These are phyloP conservation scores for Rubus parviflorus DNA, from an alignment of 306 rosid genomes.

Conservation along the genomic window DNA sequence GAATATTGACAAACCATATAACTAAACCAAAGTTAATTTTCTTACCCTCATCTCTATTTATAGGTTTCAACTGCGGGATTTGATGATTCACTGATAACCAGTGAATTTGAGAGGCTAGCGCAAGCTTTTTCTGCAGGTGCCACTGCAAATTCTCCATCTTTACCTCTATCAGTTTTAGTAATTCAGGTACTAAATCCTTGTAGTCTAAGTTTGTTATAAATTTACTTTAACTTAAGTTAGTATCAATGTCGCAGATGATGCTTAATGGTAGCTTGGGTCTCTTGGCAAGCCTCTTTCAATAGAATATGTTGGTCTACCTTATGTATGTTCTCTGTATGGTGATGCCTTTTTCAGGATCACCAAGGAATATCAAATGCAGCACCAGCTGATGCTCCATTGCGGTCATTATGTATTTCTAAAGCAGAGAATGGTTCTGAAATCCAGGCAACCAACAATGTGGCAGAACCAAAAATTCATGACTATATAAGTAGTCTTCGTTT, in stretches of 20 bases:
- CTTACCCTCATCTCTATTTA: not conserved
- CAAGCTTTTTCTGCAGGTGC: slow-evolving; percentile 67
- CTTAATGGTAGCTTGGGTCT: not conserved
- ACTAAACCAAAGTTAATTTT: not conserved
- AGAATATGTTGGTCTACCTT: slow-evolving; percentile 2
- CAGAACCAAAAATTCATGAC: slow-evolving; percentile 78
- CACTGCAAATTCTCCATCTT: slow-evolving; percentile 50
- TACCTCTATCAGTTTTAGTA: slow-evolving; percentile 77
- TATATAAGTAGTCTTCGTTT: slow-evolving; percentile 71
- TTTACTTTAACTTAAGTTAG: not conserved
- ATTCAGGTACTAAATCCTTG: slow-evolving; percentile 66
- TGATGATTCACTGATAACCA: slow-evolving; percentile 52
- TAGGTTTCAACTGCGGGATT: slow-evolving; percentile 73
- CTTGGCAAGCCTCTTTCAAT: not conserved
- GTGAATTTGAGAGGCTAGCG: slow-evolving; percentile 70
- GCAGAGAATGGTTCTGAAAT: slow-evolving; percentile 38
- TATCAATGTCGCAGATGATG: not conserved
- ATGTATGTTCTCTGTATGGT: slow-evolving; percentile 15
- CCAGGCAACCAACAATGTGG: slow-evolving; percentile 31
- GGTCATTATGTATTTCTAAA: slow-evolving; percentile 43
- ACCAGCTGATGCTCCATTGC: slow-evolving; percentile 76
- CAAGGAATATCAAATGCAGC: slow-evolving; percentile 94
- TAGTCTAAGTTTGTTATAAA: slow-evolving; percentile 1
- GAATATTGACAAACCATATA: slow-evolving; percentile 3
- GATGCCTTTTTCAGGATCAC: slow-evolving; percentile 60